Evolutionary conservation across 2,329 filamentous ascomycete genomes (phyloP).

Genomic region (Fusarium tupiense): DNA sequence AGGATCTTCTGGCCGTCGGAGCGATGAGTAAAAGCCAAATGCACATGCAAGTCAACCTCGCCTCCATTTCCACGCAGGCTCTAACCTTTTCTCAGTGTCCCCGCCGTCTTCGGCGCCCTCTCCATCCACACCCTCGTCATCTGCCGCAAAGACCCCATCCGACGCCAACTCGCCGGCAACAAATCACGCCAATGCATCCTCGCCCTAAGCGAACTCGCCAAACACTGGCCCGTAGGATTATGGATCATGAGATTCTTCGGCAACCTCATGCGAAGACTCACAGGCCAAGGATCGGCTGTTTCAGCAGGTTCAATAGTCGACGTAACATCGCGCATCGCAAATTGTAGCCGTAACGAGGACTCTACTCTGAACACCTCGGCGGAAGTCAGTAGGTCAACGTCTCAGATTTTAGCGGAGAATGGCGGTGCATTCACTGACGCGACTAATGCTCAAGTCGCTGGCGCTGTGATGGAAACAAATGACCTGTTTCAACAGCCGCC

Average conservation of each 20-base stretch:
- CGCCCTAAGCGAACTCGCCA: conserved; percentile 27
- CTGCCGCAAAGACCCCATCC: conserved; percentile 22
- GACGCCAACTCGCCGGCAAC: conserved; percentile 31
- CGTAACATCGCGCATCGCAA: conserved; percentile 11
- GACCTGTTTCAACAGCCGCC: neutral
- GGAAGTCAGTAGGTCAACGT: neutral
- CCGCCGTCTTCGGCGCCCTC: conserved; percentile 26
- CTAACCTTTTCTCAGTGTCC: conserved; percentile 1
- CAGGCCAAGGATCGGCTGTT: conserved; percentile 13
- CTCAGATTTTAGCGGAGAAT: neutral
- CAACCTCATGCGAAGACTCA: conserved; percentile 28
- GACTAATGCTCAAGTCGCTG: neutral
- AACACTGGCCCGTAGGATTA: conserved; percentile 31
- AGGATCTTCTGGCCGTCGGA: conserved; percentile 20
- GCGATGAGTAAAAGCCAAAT: conserved; percentile 23
- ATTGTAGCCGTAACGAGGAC: neutral
- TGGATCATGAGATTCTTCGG: conserved; percentile 35
- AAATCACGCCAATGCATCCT: conserved; percentile 39
- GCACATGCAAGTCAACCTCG: neutral
- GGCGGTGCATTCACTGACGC: neutral
- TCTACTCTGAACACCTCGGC: fast-evolving
- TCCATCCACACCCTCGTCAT: conserved; percentile 36
- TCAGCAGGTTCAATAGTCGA: conserved; percentile 17
- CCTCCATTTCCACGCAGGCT: fast-evolving
- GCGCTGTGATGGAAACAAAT: neutral